Evolutionary conservation across 2,329 filamentous ascomycete genomes (phyloP), one percentile per base, ranked within the genome.

Genomic region (Exophiala viscosa): DNA sequence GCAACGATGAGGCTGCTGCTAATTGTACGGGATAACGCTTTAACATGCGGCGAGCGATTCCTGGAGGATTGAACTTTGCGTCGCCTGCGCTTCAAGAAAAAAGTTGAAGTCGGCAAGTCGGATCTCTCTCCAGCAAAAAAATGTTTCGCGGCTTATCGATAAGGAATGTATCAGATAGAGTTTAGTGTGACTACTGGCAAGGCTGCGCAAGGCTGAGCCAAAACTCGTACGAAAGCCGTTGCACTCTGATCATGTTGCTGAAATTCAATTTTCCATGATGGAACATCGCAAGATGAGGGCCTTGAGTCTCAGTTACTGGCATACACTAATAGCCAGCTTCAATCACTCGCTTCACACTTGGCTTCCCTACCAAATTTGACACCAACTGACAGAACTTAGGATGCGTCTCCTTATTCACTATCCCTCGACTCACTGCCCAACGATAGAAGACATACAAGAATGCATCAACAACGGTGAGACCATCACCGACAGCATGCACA

Each of bases 381-480:
- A 50, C 35, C 17, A 28, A 28, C 3, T 28, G 23, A 28, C 23
- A 28, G 2, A 28, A 2, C 23, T 28, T 28, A 28, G 23, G 23
- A 28, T 28, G 23, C 23, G 3, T 28, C 23, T 28, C 23, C 23
- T 28, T 28, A 28, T 7, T 28, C 23, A 28, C 23, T 47, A 47
- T 47, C 10, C 44, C 39, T 35, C 43, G 23, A 28, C 23, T 28
- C 23, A 7, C 23, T 28, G 23, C 67, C 69, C 68, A 70, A 4
- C 64, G 55, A 56, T 65, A 69, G 38, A 69, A 65, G 6, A 67
- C 60, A 50, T 66, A 65, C 39, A 72, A 50, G 57, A 64, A 69
- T 6, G 64, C 49, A 60, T 71, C 69, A 5, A 68, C 68, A 9
- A 59, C 68, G 5, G 69, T 72, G 14, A 72, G 60, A 5, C n/a